A percentile compares a stretch with the other conserved stretches of the same genome.
Conservation (phyloP, 2,329 filamentous ascomycete genomes). For the Aspergillus sp. region DNA sequence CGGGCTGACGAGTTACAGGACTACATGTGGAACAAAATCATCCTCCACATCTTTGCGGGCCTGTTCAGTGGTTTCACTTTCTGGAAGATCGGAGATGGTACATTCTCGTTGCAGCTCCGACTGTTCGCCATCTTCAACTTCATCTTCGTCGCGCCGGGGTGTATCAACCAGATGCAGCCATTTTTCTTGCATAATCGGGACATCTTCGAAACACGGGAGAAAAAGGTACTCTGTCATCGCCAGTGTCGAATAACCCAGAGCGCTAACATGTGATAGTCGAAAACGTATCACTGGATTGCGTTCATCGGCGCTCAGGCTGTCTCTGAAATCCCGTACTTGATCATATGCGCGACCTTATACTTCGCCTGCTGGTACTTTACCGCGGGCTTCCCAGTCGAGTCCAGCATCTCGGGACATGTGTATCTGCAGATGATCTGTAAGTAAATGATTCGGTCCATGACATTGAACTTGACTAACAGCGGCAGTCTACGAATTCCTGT, state of each 20-base stretch:
- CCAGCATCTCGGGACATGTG: slow-evolving; percentile 30
- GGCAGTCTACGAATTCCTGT: slow-evolving; percentile 37
- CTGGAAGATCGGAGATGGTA: slow-evolving; percentile 51
- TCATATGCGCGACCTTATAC: slow-evolving; percentile 41
- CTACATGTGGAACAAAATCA: slow-evolving; percentile 43
- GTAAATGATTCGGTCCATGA: not conserved
- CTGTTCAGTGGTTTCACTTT: slow-evolving; percentile 59
- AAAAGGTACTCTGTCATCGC: slow-evolving; percentile 35
- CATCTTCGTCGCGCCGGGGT: slow-evolving; percentile 55
- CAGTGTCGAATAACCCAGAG: not conserved
- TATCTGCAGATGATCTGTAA: slow-evolving; percentile 36
- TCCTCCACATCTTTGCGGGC: slow-evolving; percentile 48
- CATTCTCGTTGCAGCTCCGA: slow-evolving; percentile 48
- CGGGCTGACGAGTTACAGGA: slow-evolving; percentile 15
- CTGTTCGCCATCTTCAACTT: slow-evolving; percentile 59
- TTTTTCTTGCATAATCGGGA: slow-evolving; percentile 52
- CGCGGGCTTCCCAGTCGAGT: slow-evolving; percentile 38
- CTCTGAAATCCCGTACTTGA: slow-evolving; percentile 42
- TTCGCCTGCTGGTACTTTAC: slow-evolving; percentile 55
- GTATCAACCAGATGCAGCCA: slow-evolving; percentile 54
- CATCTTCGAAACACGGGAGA: slow-evolving; percentile 54
- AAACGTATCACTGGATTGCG: slow-evolving; percentile 55
- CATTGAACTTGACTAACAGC: not conserved
- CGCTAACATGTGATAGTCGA: slow-evolving; percentile 29
- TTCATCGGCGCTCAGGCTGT: slow-evolving; percentile 50